phyloP scores from a whole-genome alignment of 306 rosid species.

The Quercus bicolor region DNA sequence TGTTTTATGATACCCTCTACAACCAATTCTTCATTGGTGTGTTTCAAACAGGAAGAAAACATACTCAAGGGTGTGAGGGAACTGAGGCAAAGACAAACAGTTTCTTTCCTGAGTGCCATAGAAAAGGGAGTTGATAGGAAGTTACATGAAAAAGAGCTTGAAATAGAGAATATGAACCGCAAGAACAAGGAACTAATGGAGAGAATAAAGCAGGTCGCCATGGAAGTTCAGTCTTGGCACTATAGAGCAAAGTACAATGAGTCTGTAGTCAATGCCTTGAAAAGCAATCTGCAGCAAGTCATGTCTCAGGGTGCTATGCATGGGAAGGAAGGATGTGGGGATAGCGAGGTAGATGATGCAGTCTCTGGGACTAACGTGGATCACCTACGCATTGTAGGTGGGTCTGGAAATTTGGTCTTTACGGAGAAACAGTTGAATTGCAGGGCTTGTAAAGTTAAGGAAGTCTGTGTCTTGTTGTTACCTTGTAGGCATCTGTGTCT shows the following conservation, averaged over 20 bases:
- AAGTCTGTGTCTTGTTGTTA: slow-evolving; percentile 25
- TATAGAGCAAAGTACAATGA: slow-evolving; percentile 32
- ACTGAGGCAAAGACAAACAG: slow-evolving; percentile 28
- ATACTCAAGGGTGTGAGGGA: slow-evolving; percentile 27
- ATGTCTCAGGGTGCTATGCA: slow-evolving; percentile 20
- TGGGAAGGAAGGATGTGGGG: slow-evolving; percentile 31
- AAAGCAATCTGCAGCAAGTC: slow-evolving; percentile 27
- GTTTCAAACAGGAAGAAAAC: slow-evolving; percentile 28
- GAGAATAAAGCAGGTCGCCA: slow-evolving; percentile 24
- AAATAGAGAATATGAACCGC: slow-evolving; percentile 24
- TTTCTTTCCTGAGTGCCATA: slow-evolving; percentile 25
- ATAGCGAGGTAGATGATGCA: slow-evolving; percentile 32
- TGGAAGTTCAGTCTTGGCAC: slow-evolving; percentile 33
- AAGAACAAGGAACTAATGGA: slow-evolving; percentile 32
- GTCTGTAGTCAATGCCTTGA: slow-evolving; percentile 20
- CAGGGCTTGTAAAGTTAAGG: slow-evolving; percentile 28
- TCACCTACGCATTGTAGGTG: neutral
- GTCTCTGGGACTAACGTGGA: slow-evolving; percentile 19
- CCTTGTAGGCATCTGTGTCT: slow-evolving; percentile 38
- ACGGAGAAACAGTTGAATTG: slow-evolving; percentile 10
- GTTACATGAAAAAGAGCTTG: slow-evolving; percentile 25
- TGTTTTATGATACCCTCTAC: neutral
- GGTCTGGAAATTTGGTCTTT: slow-evolving; percentile 3
- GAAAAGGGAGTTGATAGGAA: slow-evolving; percentile 28
- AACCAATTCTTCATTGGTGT: neutral